Base-by-base conservation (phyloP, 495 filamentous ascomycete species). In the Aspergillus leporis region DNA sequence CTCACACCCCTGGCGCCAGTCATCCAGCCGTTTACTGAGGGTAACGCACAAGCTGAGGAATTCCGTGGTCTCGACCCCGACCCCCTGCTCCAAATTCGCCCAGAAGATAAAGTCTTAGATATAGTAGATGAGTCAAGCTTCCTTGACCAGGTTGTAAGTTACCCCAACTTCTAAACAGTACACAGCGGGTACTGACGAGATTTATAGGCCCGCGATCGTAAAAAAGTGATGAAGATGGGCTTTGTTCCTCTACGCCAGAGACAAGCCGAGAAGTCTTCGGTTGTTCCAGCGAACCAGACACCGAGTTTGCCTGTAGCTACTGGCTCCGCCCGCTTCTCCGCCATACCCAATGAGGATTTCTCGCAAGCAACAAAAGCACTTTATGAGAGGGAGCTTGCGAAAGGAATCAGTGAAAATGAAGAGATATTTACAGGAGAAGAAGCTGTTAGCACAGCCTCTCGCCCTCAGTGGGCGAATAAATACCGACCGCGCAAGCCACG, bases 351-450 rank as follows among this genome's bases (percentile, higher is more conserved):
- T 60, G 91, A 93, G 59, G 92, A 97, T 69, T 96, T 93, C 65
- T 95, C 92, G 0, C 89, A 92, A 62, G 92, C 92, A 4, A 94
- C 92, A 28, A 96, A 89, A 68, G 91, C 92, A 10, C 71, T 97
- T 4, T 98, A 96, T 61, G 92, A 98, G 65, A 83, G 92, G 51
- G 94, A 99, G 70, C 87, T 97, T 45, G 93, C 95, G 10, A 90
- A 91, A 58, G 95, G 93, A 0, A 85, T 99, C 6, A 84, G 86
- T 59, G 94, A 97, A 62, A 92, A 94, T 63, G 94, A 99, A 67
- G 94, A 98, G 72, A 95, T 99, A 31, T 97, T 99, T 65, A 86
- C 92, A 0, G 89, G 87, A 13, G 95, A 98, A 75, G 95, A 96
- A 70, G 83, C 89, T 19, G 85, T 98, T 25, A 77, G 71, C 48